Evolutionary conservation across 805 yeast species (phyloP).

Genomic region (Naumovozyma baii): DNA sequence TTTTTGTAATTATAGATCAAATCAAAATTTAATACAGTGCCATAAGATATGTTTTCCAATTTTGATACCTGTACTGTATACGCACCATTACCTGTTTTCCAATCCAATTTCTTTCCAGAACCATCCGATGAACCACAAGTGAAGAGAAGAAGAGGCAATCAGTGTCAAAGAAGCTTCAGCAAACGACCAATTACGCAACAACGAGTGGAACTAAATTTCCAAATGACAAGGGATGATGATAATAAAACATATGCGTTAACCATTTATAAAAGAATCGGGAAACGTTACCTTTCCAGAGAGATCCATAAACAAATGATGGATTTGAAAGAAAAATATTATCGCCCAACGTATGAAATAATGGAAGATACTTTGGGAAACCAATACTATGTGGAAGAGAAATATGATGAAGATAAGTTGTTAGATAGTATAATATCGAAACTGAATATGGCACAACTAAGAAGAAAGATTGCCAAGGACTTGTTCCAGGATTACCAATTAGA

Average conservation of each 20-base stretch:
- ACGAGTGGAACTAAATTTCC: too few relatives aligned
- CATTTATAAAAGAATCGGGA: conserved; percentile 11
- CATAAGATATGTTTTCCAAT: too few relatives aligned
- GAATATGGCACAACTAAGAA: conserved; percentile 11
- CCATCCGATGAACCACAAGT: not conserved
- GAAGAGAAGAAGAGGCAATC: not conserved
- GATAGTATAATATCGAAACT: conserved; percentile 11
- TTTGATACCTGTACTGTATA: too few relatives aligned
- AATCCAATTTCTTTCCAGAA: not conserved
- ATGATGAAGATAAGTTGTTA: conserved; percentile 16
- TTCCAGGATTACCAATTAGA: conserved; percentile 21
- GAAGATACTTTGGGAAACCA: conserved; percentile 25
- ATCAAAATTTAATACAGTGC: too few relatives aligned
- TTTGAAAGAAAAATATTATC: conserved; percentile 10
- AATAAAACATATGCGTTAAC: conserved; percentile 2
- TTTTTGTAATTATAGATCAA: too few relatives aligned
- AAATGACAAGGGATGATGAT: too few relatives aligned
- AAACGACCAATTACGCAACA: too few relatives aligned
- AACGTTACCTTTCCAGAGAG: conserved; percentile 12
- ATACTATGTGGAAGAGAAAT: conserved; percentile 21
- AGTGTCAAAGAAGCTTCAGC: too few relatives aligned
- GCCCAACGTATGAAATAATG: conserved; percentile 17
- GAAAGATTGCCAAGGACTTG: conserved; percentile 12
- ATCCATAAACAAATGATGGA: conserved; percentile 6
- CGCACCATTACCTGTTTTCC: not conserved